Conservation (phyloP, 768 basidiomycete genomes). For the Gymnopilus junonius region DNA sequence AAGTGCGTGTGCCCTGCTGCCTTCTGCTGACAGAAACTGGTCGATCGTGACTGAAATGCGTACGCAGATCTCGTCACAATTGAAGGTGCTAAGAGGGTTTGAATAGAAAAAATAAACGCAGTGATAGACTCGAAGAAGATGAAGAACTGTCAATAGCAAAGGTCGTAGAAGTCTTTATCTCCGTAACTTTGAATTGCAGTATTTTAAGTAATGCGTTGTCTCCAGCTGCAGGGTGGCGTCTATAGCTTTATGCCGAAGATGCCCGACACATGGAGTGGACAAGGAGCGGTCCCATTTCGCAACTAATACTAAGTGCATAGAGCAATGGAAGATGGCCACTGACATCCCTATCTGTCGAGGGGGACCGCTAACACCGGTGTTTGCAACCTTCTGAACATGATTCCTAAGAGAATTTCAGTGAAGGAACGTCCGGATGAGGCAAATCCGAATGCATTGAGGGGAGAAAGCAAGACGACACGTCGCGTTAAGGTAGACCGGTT, state of each 20-base stretch:
- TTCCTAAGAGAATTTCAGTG: not conserved
- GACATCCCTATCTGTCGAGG: not conserved
- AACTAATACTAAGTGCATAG: not conserved
- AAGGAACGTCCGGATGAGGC: not conserved
- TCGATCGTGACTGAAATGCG: slow-evolving; percentile 1
- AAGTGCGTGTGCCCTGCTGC: not conserved
- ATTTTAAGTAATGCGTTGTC: not conserved
- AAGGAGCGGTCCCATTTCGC: not conserved
- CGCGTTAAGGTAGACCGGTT: not conserved
- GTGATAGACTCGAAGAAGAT: slow-evolving; percentile 11
- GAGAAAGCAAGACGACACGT: not conserved
- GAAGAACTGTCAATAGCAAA: not conserved
- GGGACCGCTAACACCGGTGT: not conserved
- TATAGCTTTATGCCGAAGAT: not conserved
- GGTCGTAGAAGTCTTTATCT: not conserved
- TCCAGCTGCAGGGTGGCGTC: not conserved
- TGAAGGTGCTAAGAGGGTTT: slow-evolving; percentile 5
- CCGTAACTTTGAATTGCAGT: not conserved
- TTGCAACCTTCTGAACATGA: not conserved
- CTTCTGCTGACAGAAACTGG: not conserved
- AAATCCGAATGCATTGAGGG: not conserved
- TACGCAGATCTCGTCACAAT: not conserved
- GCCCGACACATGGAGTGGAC: not conserved
- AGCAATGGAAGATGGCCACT: not conserved
- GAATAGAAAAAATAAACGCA: slow-evolving; percentile 1